Base-by-base conservation (phyloP, 179 eudicot genomes). In the Vitellaria paradoxa region DNA sequence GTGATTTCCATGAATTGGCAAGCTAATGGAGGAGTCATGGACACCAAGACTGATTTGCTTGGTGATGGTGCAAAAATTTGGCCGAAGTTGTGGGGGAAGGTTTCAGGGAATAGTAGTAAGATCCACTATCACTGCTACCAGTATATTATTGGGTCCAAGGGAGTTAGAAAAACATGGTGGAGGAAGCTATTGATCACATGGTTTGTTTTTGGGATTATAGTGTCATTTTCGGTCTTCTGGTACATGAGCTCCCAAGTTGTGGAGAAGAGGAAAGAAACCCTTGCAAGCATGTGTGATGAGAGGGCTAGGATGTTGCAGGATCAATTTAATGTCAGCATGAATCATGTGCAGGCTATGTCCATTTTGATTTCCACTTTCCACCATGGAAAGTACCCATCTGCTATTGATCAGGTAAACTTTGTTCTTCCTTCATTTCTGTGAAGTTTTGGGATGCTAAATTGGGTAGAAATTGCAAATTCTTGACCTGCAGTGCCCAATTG, bases 261-360 rank as follows among this genome's bases (percentile, higher is more conserved):
- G 75, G 97, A 93, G 68, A 92, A 84, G 89, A 92, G 98, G 86
- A 93, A 89, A 84, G 98, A 89, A 66, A 78, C 85, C 17, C 84
- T 92, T 77, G 88, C 85, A 74, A 93, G 93, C 47, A 92, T 93
- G 98, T 93, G 98, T 85, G 98, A 93, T 88, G 98, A 93, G 84
- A 88, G 98, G 76, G 95, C 98, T 79, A 84, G 98, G 81, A 92
- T 93, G 98, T 80, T 93, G 81, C 97, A 93, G 55, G 98, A 93
- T 86, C 98, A 92, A 87, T 93, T 93, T 69, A 93, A 93, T 88
- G 97, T 93, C 40, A 93, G 97, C 79, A 85, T 93, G 98, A 93
- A 93, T 78, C 98, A 93, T 86, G 78, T 93, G 37, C 97, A 93
- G 73, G 97, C 97, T 55, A 87, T 93, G 95, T 82, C 98, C 50